Evolutionary conservation across 2,329 filamentous ascomycete species (phyloP).

Genomic region (Aspergillus ustus): DNA sequence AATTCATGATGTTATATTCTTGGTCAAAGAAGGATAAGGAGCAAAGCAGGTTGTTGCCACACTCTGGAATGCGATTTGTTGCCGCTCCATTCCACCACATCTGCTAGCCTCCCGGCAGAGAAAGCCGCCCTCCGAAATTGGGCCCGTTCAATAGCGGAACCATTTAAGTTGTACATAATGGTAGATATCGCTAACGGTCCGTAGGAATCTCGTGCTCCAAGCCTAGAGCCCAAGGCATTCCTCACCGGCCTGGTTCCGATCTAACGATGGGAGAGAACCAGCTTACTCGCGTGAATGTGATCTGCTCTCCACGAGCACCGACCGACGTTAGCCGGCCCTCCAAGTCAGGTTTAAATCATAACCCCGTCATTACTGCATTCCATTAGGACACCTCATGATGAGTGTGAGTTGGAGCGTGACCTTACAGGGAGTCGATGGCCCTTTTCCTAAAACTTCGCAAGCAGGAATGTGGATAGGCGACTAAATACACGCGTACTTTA

Average conservation of each 20-base stretch:
- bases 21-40: not conserved
- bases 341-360: not conserved
- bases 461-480: slow-evolving; percentile 13
- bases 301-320: not conserved
- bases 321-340: slow-evolving; percentile 2
- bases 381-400: slow-evolving; percentile 7
- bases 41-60: not conserved
- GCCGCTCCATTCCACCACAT: slow-evolving; percentile 12
- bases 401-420: not conserved
- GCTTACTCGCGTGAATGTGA: not conserved
- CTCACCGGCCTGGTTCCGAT: not conserved
- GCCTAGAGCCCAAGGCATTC: not conserved
- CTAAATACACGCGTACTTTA: not conserved
- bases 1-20: not conserved
- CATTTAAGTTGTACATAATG: not conserved
- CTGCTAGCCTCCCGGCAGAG: not conserved
- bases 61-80: slow-evolving; percentile 12
- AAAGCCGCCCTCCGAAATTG: not conserved
- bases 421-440: slow-evolving; percentile 2
- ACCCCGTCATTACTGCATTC: slow-evolving; percentile 15
- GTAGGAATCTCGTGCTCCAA: not conserved
- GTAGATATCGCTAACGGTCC: not conserved
- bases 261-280: not conserved
- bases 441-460: not conserved
- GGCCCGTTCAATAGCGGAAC: not conserved